Conservation (phyloP, 1,139 yeast species). For the Taphrina confusa region DNA sequence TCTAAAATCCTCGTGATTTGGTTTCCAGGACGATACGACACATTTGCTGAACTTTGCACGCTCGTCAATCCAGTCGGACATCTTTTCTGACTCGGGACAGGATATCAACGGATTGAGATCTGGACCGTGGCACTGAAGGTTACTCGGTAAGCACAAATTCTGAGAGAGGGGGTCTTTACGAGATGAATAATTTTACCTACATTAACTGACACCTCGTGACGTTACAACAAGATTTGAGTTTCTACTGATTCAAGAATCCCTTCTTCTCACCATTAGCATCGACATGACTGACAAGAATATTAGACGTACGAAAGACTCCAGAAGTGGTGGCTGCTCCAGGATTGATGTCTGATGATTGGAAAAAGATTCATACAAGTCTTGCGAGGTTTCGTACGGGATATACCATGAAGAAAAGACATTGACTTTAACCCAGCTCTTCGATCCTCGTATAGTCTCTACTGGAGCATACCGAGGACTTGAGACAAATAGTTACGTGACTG, state of each 20-base stretch:
- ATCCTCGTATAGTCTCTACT: conserved; percentile 11
- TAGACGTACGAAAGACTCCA: too few relatives aligned
- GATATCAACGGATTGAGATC: too few relatives aligned
- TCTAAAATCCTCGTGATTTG: not conserved
- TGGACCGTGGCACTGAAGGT: too few relatives aligned
- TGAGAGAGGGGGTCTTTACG: not conserved
- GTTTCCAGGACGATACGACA: conserved; percentile 1
- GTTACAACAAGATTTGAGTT: conserved; percentile 23
- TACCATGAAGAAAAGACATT: conserved; percentile 22
- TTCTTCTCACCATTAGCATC: too few relatives aligned
- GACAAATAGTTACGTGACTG: conserved; percentile 20
- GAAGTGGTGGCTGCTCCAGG: too few relatives aligned
- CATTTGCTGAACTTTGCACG: conserved; percentile 2
- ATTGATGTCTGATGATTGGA: conserved; percentile 4
- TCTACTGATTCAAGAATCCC: conserved; percentile 13
- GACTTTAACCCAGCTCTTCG: conserved; percentile 26
- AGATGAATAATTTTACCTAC: conserved; percentile 22
- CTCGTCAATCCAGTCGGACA: not conserved
- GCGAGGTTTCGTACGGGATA: not conserved
- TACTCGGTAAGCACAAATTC: too few relatives aligned
- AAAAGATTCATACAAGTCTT: not conserved
- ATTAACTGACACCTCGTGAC: conserved; percentile 15
- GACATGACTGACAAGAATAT: too few relatives aligned
- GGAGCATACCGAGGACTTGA: conserved; percentile 13
- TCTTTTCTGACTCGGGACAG: too few relatives aligned